These are phyloP conservation scores for Linum tenue DNA, from an alignment of 345 rosid genomes.

Conservation along the genomic window DNA sequence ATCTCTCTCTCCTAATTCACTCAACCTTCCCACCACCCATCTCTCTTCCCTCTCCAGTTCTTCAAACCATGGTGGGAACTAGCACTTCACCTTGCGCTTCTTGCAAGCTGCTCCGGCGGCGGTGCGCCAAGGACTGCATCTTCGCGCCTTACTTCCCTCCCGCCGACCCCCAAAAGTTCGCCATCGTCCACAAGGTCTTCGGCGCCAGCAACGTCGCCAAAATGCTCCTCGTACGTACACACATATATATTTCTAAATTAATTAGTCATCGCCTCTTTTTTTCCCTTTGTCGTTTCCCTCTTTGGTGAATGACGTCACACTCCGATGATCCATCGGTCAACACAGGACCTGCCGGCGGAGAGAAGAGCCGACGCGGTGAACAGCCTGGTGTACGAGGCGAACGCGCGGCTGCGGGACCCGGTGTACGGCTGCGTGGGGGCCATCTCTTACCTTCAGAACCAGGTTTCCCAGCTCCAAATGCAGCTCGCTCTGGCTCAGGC, in stretches of 20 bases:
- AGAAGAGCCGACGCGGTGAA: conserved; percentile 29
- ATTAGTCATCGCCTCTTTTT: too few relatives aligned
- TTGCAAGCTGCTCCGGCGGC: too few relatives aligned
- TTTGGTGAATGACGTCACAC: too few relatives aligned
- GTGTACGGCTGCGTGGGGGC: conserved; percentile 28
- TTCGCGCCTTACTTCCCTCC: not conserved
- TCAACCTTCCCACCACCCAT: too few relatives aligned
- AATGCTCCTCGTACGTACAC: too few relatives aligned
- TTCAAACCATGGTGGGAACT: too few relatives aligned
- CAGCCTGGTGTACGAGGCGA: conserved; percentile 27
- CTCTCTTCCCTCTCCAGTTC: too few relatives aligned
- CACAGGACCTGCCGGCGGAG: conserved; percentile 25
- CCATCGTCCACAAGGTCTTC: conserved; percentile 5
- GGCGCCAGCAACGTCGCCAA: too few relatives aligned
- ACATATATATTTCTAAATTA: too few relatives aligned
- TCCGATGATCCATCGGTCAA: not conserved
- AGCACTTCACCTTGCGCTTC: too few relatives aligned
- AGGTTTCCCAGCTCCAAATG: conserved; percentile 24
- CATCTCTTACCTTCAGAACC: conserved; percentile 24
- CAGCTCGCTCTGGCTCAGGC: conserved; percentile 25
- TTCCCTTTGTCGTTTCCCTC: too few relatives aligned
- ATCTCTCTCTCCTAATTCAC: too few relatives aligned
- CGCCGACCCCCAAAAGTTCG: not conserved
- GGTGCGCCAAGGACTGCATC: not conserved
- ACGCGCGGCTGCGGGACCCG: conserved; percentile 25